Conservation (phyloP, 495 filamentous ascomycete species). For the Chaetomium cochliodes region DNA sequence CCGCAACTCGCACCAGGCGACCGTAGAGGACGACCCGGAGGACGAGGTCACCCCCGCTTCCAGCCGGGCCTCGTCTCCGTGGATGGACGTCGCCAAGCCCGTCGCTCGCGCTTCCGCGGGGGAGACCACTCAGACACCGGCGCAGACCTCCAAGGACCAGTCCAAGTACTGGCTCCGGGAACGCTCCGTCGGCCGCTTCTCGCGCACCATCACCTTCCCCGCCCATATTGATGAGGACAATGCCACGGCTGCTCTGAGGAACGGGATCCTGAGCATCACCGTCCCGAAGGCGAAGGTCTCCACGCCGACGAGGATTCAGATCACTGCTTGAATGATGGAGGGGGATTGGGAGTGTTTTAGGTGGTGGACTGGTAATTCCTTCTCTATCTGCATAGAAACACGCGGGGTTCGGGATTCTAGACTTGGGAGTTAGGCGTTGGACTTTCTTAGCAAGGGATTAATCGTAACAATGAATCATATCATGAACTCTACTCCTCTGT, state of each 20-base stretch:
- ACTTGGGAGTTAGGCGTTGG: not conserved
- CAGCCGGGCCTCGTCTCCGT: not conserved
- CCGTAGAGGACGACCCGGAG: conserved; percentile 33
- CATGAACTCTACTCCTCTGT: no score
- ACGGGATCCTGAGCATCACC: conserved; percentile 61
- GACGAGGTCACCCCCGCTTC: conserved; percentile 19
- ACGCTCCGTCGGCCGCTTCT: conserved; percentile 77
- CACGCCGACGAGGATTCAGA: conserved; percentile 8
- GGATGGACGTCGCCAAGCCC: conserved; percentile 19
- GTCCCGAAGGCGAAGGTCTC: conserved; percentile 64
- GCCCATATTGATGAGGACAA: conserved; percentile 68
- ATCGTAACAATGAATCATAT: no score
- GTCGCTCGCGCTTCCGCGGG: conserved; percentile 16
- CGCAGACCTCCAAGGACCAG: conserved; percentile 25
- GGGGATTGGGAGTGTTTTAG: not conserved
- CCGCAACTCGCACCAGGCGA: conserved; percentile 44
- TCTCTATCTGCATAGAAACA: not conserved
- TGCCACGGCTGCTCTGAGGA: conserved; percentile 64
- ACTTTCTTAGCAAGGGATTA: no score
- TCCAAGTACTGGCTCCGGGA: conserved; percentile 73
- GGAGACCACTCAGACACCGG: conserved; percentile 21
- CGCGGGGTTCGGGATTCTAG: not conserved
- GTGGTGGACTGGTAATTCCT: not conserved
- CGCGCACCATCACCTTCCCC: conserved; percentile 76
- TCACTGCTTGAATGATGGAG: not conserved